Evolutionary conservation across 768 basidiomycete genomes (phyloP).

Genomic region (Ramaria rubella): DNA sequence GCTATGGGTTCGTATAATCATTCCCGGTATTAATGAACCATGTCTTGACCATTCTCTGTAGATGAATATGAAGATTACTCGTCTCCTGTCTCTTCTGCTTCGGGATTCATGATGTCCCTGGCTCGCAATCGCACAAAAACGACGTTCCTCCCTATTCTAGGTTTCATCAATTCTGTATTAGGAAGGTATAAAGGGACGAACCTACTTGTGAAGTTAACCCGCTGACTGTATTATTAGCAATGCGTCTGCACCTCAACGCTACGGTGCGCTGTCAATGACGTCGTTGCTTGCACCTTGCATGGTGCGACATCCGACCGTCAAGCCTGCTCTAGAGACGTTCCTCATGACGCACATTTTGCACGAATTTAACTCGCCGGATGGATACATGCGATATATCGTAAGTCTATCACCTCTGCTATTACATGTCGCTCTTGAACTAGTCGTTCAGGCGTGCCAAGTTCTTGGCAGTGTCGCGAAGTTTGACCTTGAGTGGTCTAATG

Average conservation of each 20-base stretch:
- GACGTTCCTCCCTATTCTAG: constrained; percentile 75
- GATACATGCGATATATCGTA: constrained; percentile 74
- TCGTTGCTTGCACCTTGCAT: constrained; percentile 70
- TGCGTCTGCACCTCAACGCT: constrained; percentile 57
- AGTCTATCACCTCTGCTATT: constrained; percentile 23
- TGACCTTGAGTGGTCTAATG: constrained; percentile 58
- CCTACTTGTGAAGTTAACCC: background rate
- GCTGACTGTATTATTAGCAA: constrained; percentile 25
- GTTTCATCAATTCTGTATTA: constrained; percentile 70
- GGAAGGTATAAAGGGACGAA: constrained; percentile 41
- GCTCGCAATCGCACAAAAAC: constrained; percentile 74
- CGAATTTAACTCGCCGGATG: constrained; percentile 57
- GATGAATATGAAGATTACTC: constrained; percentile 79
- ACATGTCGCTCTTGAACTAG: constrained; percentile 22
- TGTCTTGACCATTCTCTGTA: constrained; percentile 23
- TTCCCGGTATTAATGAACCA: background rate
- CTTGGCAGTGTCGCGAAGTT: constrained; percentile 66
- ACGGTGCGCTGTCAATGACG: constrained; percentile 81
- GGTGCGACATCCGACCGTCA: constrained; percentile 79
- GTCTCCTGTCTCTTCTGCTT: constrained; percentile 72
- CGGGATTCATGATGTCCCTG: constrained; percentile 72
- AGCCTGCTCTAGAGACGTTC: constrained; percentile 70
- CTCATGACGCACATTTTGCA: constrained; percentile 67
- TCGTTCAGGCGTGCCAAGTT: constrained; percentile 63
- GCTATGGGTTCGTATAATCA: constrained; percentile 51